A percentile compares a stretch with the other conserved stretches of the same genome.
These are phyloP conservation scores for Candida bentonensis DNA, from an alignment of 805 yeast genomes.

Conservation along the genomic window DNA sequence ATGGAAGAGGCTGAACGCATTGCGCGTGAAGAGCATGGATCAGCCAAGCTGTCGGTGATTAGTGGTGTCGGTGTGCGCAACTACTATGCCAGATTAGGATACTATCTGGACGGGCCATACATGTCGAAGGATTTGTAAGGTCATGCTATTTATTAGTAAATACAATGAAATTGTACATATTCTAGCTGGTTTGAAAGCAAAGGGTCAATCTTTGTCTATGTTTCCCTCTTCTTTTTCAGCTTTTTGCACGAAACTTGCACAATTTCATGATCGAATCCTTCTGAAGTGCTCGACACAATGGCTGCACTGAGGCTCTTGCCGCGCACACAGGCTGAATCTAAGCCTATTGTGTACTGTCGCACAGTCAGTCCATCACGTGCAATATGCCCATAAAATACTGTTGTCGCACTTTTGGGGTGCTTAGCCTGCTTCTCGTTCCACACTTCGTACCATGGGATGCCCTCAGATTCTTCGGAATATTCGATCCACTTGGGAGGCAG, in stretches of 20 bases:
- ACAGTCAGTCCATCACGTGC: constrained; percentile 62
- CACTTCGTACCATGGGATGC: constrained; percentile 42
- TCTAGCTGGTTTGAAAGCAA: no score
- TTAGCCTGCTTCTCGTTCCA: constrained; percentile 34
- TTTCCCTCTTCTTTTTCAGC: background rate
- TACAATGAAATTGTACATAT: no score
- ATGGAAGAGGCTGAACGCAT: constrained; percentile 99
- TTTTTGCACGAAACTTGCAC: background rate
- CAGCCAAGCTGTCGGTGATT: constrained; percentile 80
- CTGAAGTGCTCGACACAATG: constrained; percentile 24
- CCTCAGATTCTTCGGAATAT: constrained; percentile 34
- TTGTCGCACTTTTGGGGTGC: constrained; percentile 11
- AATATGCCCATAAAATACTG: constrained; percentile 78
- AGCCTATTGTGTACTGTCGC: constrained; percentile 55
- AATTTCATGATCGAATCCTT: constrained; percentile 14
- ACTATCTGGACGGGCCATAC: constrained; percentile 85
- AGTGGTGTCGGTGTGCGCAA: constrained; percentile 97
- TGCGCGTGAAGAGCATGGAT: constrained; percentile 89
- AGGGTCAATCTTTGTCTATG: background rate
- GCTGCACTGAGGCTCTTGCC: constrained; percentile 60
- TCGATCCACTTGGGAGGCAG: constrained; percentile 48
- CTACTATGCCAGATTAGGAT: constrained; percentile 86
- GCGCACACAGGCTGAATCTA: constrained; percentile 71
- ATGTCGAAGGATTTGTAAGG: constrained; percentile 61
- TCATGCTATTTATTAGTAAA: background rate